Evolutionary conservation across 2,329 filamentous ascomycete genomes (phyloP).

Genomic region (Hypomyces perniciosus): DNA sequence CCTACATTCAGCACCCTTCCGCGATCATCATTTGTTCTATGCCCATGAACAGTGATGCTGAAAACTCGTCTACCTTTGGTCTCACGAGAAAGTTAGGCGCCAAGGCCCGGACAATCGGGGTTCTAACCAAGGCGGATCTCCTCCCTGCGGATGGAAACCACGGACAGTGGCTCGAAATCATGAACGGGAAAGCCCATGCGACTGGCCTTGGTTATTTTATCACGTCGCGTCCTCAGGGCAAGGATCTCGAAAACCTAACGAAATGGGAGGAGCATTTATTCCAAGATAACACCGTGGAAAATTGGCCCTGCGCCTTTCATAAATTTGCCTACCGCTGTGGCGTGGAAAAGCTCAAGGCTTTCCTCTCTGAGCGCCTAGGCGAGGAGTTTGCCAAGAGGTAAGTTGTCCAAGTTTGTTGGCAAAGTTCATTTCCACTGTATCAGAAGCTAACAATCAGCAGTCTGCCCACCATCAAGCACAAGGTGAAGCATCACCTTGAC

Average conservation of each 20-base stretch:
- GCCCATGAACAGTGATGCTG: conserved; percentile 71
- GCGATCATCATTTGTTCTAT: conserved; percentile 73
- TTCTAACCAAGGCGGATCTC: conserved; percentile 81
- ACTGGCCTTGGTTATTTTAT: conserved; percentile 75
- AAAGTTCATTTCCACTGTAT: neutral
- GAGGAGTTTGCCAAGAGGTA: conserved; percentile 49
- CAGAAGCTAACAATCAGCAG: conserved; percentile 19
- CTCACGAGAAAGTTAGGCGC: conserved; percentile 56
- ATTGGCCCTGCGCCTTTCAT: conserved; percentile 46
- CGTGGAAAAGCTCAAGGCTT: conserved; percentile 46
- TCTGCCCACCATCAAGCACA: conserved; percentile 48
- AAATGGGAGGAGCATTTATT: conserved; percentile 50
- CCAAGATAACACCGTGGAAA: conserved; percentile 28
- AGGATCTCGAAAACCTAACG: conserved; percentile 46
- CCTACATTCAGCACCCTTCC: conserved; percentile 63
- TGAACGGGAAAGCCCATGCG: conserved; percentile 54
- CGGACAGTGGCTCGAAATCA: conserved; percentile 56
- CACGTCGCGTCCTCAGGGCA: conserved; percentile 59
- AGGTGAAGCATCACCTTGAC: conserved; percentile 43
- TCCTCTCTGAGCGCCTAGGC: conserved; percentile 47
- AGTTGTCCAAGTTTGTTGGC: conserved; percentile 7
- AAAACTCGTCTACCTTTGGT: conserved; percentile 65
- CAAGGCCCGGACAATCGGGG: conserved; percentile 58
- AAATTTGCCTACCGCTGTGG: conserved; percentile 45
- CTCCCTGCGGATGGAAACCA: conserved; percentile 46